Evolutionary conservation across 768 basidiomycete species (phyloP), one percentile per base, ranked within the genome.

Genomic region (Lactarius tabidus): DNA sequence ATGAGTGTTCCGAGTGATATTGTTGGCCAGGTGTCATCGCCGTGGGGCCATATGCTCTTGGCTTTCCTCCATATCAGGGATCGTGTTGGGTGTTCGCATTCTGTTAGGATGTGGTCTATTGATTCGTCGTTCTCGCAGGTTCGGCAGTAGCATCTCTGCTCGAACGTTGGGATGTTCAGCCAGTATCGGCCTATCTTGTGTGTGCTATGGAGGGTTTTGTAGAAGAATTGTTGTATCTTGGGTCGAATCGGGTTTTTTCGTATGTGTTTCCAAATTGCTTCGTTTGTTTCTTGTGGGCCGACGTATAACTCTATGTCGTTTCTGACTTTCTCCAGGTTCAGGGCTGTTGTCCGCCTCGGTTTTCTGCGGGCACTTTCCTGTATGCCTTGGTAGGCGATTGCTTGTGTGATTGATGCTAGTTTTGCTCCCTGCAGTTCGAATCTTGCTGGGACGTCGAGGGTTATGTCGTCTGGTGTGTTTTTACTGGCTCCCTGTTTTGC

Each of bases 71-170:
- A 43, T 43, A 43, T n/a, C n/a, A n/a, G n/a, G n/a, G n/a, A n/a
- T n/a, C n/a, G 6, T 1, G 7, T 18, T 43, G 17, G 7, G 6
- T 20, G 2, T 18, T 2, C 3, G 6, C 73, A 74, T 1, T 64
- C 12, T 0, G 43, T 57, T 0, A 74, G 64, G 6, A 74, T 72
- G 55, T 75, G 74, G 0, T 43, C 60, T 54, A 73, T 63, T 0
- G 67, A 63, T 8, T 75, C 73, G 5, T 20, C 4, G 0, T 4
- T 1, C 15, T 20, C 17, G 36, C 62, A 63, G 2, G 1, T 17
- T 2, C 1, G 3, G 39, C 39, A 41, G 17, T 31, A 31, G 20
- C 38, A n/a, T 1, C 48, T 12, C 0, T 6, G 1, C 33, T 63
- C 36, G 1, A 38, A 12, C 1, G 12, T 23, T 1, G n/a, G n/a